Base-by-base conservation (phyloP, 805 yeast species). In the Torulaspora delbrueckii region DNA sequence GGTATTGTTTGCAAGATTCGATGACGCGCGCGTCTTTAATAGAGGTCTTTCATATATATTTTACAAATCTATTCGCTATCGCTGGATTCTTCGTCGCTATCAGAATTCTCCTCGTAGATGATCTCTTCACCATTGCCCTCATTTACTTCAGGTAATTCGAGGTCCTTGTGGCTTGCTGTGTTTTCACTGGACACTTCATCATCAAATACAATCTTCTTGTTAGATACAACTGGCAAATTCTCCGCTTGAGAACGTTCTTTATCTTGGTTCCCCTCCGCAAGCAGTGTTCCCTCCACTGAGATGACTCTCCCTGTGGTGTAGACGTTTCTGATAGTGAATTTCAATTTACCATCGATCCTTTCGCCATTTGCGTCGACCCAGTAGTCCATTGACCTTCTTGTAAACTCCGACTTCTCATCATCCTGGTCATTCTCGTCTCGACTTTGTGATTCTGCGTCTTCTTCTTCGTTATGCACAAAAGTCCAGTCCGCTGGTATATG, bases 401-500 rank as follows among this genome's bases (percentile, higher is more conserved):
- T 46, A 19, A 47, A 74, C 65, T 38, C 57, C 42, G 56, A 51
- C 26, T 41, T 46, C 3, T 48, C 46, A 8, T 48, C 46, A 2
- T 43, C 39, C 13, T 36, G 33, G 18, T 45, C 42, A n/a, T 40
- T 37, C 27, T 30, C 42, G 16, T 50, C 56, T 42, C 53, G 54
- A 34, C 56, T 51, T 10, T 30, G 27, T 10, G 43, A 18, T 13
- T 34, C 27, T 9, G 35, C 9, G 24, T 60, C 66, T 56, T 84
- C 91, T 19, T 75, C 81, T 61, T 87, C 88, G 57, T 76, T 80
- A 41, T 93, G 91, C 43, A 86, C 75, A 66, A 91, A 93, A 27
- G 72, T 72, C 99, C 99, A 93, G 38, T 73, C 76, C 34, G 71
- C 68, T n/a, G 99, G 99, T 50, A 93, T 89, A 56, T 80, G 82